Percentiles rank a stretch among this genome's conserved stretches.
Conservation (phyloP, 495 filamentous ascomycete genomes). For the Acidomyces sp. region DNA sequence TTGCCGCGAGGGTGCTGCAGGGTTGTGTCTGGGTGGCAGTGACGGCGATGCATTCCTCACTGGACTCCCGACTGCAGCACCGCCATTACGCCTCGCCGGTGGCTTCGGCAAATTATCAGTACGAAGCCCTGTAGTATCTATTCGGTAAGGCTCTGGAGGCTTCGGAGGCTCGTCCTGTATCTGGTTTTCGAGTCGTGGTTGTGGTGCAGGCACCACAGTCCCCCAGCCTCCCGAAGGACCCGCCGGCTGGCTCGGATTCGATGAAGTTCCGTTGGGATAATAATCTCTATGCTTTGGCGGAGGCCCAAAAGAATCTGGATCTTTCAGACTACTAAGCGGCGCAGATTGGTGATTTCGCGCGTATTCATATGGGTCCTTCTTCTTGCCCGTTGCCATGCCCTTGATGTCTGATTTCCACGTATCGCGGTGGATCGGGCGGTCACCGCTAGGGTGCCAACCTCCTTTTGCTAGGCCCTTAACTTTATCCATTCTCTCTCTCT, state of each 20-base stretch:
- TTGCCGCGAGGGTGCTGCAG: constrained; percentile 25
- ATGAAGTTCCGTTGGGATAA: constrained; percentile 25
- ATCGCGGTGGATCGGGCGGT: constrained; percentile 18
- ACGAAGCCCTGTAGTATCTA: constrained; percentile 57
- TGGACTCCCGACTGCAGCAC: neutral
- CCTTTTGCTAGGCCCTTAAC: constrained; percentile 23
- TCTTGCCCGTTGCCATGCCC: constrained; percentile 25
- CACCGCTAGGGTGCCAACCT: constrained; percentile 25
- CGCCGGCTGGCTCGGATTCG: neutral
- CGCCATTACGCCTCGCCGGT: constrained; percentile 42
- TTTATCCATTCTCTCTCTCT: constrained; percentile 8
- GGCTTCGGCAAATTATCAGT: constrained; percentile 59
- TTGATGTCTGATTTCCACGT: constrained; percentile 14
- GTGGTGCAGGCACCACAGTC: constrained; percentile 5
- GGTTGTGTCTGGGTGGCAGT: constrained; percentile 15
- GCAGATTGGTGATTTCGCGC: constrained; percentile 41
- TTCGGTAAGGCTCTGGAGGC: constrained; percentile 54
- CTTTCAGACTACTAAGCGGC: constrained; percentile 65
- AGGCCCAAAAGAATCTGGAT: constrained; percentile 72
- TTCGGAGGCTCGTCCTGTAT: constrained; percentile 30
- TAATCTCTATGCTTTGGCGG: constrained; percentile 61
- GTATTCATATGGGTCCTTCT: constrained; percentile 30
- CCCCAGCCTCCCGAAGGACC: constrained; percentile 6
- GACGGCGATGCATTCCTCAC: constrained; percentile 26
- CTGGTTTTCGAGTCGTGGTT: constrained; percentile 25